A percentile compares a stretch with the other conserved stretches of the same genome.
These are phyloP conservation scores for Yamadazyma sp. DNA, from an alignment of 805 yeast species.

Conservation along the genomic window DNA sequence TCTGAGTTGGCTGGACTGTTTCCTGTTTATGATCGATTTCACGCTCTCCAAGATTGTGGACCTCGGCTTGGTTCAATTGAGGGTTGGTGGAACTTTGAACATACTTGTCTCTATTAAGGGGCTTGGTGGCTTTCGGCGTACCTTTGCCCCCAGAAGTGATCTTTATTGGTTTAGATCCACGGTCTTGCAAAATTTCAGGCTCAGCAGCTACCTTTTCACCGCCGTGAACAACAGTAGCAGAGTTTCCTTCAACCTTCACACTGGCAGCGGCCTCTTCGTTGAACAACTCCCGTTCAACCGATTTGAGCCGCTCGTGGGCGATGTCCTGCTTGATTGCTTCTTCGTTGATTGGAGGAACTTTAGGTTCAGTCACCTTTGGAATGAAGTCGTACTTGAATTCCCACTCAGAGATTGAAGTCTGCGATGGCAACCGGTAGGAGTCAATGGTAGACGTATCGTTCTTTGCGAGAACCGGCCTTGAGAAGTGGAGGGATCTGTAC, in stretches of 20 bases:
- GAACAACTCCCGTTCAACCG: constrained; percentile 38
- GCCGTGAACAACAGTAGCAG: constrained; percentile 42
- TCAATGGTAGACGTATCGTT: constrained; percentile 61
- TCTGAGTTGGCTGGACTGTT: constrained; percentile 29
- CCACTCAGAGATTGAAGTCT: constrained; percentile 49
- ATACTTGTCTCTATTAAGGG: constrained; percentile 40
- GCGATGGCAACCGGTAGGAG: constrained; percentile 50
- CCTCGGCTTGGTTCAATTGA: constrained; percentile 35
- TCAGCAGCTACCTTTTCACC: constrained; percentile 40
- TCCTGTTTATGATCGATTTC: constrained; percentile 38
- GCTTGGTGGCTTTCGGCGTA: constrained; percentile 22
- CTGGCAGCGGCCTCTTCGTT: constrained; percentile 33
- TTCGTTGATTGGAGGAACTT: constrained; percentile 45
- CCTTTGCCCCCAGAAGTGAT: constrained; percentile 18
- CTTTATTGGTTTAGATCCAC: constrained; percentile 38
- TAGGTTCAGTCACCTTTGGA: constrained; percentile 41
- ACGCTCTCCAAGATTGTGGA: constrained; percentile 35
- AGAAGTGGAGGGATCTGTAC: constrained; percentile 4
- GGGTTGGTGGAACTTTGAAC: constrained; percentile 44
- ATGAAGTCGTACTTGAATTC: constrained; percentile 48
- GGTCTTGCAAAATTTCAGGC: constrained; percentile 40
- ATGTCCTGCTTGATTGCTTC: constrained; percentile 52
- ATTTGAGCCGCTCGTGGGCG: constrained; percentile 40
- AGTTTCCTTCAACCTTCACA: constrained; percentile 45
- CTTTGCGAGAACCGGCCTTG: constrained; percentile 36